Evolutionary conservation across 345 rosid species (phyloP).

Genomic region (Geranium rotundifolium): DNA sequence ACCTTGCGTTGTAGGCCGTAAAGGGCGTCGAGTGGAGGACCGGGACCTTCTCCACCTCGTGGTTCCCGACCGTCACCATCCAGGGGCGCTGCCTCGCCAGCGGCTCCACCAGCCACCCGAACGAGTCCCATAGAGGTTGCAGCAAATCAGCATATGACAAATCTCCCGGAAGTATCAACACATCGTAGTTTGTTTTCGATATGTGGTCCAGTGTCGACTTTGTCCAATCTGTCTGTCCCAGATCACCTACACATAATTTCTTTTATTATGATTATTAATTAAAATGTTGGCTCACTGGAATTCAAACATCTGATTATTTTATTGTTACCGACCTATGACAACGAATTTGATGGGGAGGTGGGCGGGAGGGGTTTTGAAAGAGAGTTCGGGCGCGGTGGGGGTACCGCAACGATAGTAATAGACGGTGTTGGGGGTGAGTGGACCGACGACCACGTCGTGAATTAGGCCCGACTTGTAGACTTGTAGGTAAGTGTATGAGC

Average conservation of each 20-base stretch:
- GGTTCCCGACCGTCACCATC: constrained; percentile 94
- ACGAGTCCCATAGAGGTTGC: constrained; percentile 69
- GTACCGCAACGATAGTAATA: constrained; percentile 58
- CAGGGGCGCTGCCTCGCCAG: constrained; percentile 72
- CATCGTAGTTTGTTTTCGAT: constrained; percentile 36
- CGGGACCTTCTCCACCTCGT: constrained; percentile 52
- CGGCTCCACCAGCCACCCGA: constrained; percentile 68
- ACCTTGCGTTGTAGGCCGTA: constrained; percentile 64
- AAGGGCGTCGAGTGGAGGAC: constrained; percentile 29
- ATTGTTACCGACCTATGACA: constrained; percentile 29
- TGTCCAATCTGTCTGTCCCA: constrained; percentile 72
- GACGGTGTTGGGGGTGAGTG: constrained; percentile 37
- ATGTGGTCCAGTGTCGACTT: constrained; percentile 54
- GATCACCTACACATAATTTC: constrained; percentile 33
- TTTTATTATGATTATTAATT: too few species aligned
- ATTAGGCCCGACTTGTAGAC: constrained; percentile 47
- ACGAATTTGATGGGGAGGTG: constrained; percentile 52
- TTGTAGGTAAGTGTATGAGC: constrained; percentile 28
- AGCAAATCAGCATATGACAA: constrained; percentile 43
- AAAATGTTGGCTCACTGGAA: too few species aligned
- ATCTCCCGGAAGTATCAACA: constrained; percentile 71
- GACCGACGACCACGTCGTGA: constrained; percentile 53
- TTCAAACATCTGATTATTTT: too few species aligned
- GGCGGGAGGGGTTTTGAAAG: constrained; percentile 55
- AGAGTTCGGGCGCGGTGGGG: constrained; percentile 24